Evolutionary conservation across 1,139 yeast genomes (phyloP).

Genomic region (Yamadazyma kanchanaburiensis): DNA sequence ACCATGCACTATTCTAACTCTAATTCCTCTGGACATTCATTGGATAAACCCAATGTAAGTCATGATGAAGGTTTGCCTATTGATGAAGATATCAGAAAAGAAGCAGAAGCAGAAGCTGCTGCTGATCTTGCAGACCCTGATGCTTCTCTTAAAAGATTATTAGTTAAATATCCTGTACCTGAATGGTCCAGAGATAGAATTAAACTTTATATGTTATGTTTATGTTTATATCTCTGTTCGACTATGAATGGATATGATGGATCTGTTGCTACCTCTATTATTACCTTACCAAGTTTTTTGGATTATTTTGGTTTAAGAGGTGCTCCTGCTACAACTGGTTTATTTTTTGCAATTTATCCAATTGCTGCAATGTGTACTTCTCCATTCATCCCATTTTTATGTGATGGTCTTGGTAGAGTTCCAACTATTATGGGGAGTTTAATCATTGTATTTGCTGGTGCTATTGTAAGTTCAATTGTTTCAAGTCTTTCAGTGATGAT

Average conservation of each 20-base stretch:
- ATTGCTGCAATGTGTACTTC: slow-evolving; percentile 16
- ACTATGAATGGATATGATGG: no score
- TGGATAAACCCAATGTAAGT: no score
- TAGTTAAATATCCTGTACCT: no score
- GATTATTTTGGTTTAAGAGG: slow-evolving; percentile 12
- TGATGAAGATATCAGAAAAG: no score
- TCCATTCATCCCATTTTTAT: slow-evolving; percentile 10
- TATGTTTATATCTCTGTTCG: no score
- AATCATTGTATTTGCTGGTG: slow-evolving; percentile 15
- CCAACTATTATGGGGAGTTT: slow-evolving; percentile 14
- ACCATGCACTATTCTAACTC: no score
- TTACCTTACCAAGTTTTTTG: slow-evolving; percentile 13
- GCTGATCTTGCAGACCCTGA: slow-evolving; percentile 6
- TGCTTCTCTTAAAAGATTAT: slow-evolving; percentile 4
- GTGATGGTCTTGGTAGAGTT: slow-evolving; percentile 15
- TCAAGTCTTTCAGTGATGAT: slow-evolving; percentile 11
- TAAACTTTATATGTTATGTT: no score
- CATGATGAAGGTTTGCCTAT: no score
- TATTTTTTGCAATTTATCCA: slow-evolving; percentile 17
- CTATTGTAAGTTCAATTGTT: slow-evolving; percentile 17
- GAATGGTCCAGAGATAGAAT: no score
- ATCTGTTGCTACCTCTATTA: no score
- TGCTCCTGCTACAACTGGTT: slow-evolving; percentile 16
- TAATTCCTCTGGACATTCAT: no score
- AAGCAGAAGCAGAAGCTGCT: slow-evolving; percentile 2